Conservation (phyloP, 73 alveolate genomes). For the Paramecium caudatum region DNA sequence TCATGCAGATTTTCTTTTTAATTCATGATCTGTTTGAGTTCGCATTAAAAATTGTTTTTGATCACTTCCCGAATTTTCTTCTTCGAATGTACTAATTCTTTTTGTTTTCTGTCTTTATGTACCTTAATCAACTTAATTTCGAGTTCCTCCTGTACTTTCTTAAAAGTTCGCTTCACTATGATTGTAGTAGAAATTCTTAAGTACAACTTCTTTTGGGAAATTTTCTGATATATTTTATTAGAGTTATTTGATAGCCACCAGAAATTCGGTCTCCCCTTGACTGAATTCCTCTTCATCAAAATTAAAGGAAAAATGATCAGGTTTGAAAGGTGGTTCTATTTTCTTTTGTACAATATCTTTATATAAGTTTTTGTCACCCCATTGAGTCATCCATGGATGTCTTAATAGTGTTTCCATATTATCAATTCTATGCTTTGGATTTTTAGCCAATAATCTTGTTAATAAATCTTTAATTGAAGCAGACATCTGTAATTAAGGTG, state of each 20-base stretch:
- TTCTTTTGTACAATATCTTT: slow-evolving; percentile 64
- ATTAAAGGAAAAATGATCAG: slow-evolving; percentile 65
- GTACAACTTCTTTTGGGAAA: slow-evolving; percentile 38
- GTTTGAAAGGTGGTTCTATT: slow-evolving; percentile 74
- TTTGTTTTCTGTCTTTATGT: slow-evolving; percentile 34
- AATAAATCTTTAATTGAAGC: slow-evolving; percentile 79
- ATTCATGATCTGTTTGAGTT: slow-evolving; percentile 33
- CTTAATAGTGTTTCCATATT: slow-evolving; percentile 71
- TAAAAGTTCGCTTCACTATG: slow-evolving; percentile 28
- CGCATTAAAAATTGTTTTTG: neutral
- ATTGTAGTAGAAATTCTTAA: slow-evolving; percentile 18
- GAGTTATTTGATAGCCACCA: neutral
- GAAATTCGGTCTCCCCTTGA: slow-evolving; percentile 70
- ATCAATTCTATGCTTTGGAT: slow-evolving; percentile 89
- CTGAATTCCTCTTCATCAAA: slow-evolving; percentile 74
- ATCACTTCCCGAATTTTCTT: slow-evolving; percentile 28
- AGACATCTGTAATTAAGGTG: slow-evolving; percentile 69
- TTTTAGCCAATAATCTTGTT: slow-evolving; percentile 83
- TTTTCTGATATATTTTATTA: slow-evolving; percentile 41
- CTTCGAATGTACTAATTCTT: slow-evolving; percentile 41
- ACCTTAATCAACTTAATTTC: slow-evolving; percentile 14
- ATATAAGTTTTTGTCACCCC: slow-evolving; percentile 70
- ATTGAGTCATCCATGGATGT: slow-evolving; percentile 68
- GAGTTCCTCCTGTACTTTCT: slow-evolving; percentile 54
- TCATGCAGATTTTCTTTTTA: slow-evolving; percentile 32